Evolutionary conservation across 345 rosid genomes (phyloP), one percentile per base, ranked within the genome.

Genomic region (Noccaea caerulescens): DNA sequence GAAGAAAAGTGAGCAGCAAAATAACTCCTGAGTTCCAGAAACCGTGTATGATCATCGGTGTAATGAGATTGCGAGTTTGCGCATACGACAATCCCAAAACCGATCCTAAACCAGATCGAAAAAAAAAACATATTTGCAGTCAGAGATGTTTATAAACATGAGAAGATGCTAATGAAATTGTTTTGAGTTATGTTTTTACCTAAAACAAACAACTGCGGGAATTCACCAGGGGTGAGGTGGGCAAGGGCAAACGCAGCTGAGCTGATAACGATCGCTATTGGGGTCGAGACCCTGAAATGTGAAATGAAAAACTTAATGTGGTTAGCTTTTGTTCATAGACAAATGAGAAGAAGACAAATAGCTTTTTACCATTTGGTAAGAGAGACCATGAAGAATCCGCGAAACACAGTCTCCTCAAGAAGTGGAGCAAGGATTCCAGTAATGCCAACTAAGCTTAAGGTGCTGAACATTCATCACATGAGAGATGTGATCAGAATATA

Each of bases 191-290:
- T 16, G 55, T 50, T 42, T 76, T 51, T 80, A 94, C 97, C 96
- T 65, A 91, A 77, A 18, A 89, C 78, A 79, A 88, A 91, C 44
- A 94, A 80, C 83, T 88, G 96, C 16, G 97, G 96, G 74, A 94
- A 94, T 81, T 91, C 87, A 72, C 95, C 95, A 1, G 90, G 96
- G 58, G 97, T 85, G 64, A 91, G 86, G 75, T 91, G 97, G 18
- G 99, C 99, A 52, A 89, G 72, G 5, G 96, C 96, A 80, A 94
- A 94, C 50, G 84, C 95, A 71, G 96, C 96, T 36, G 97, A 90
- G 81, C 99, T 91, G 63, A 91, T 82, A 10, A 83, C 70, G 30
- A 89, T 80, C 6, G 99, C 80, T 67, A 91, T 72, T 5, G 97
- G 99, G 4, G 96, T 91, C 7, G 96, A 93, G 34, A 91, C 89